These are phyloP conservation scores for Schrenkiella parvula DNA, from an alignment of 345 rosid genomes.

Conservation along the genomic window DNA sequence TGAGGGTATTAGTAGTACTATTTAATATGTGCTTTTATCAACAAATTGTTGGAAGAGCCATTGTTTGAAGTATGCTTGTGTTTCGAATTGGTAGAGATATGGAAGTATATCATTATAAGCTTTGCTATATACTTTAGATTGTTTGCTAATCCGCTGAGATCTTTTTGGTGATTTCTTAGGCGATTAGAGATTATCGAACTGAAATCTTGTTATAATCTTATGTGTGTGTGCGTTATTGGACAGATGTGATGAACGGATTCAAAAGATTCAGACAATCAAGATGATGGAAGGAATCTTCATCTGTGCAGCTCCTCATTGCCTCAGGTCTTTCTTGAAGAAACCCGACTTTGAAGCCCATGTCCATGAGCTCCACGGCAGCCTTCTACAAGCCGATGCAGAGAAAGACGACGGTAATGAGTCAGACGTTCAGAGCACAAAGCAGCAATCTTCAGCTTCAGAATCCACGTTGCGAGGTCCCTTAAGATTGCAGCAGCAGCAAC, in stretches of 20 bases:
- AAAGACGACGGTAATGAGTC: conserved; percentile 73
- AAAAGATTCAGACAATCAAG: conserved; percentile 93
- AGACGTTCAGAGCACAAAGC: conserved; percentile 62
- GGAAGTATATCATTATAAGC: neutral
- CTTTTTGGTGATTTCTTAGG: neutral
- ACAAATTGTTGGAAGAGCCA: neutral
- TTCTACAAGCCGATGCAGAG: conserved; percentile 59
- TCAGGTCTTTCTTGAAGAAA: conserved; percentile 82
- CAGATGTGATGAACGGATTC: conserved; percentile 95
- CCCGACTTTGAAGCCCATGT: conserved; percentile 78
- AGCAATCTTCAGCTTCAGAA: conserved; percentile 61
- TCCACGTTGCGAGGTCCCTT: conserved; percentile 63
- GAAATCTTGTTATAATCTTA: neutral
- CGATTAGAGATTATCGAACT: neutral
- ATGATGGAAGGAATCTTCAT: conserved; percentile 96
- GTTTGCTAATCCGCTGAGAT: neutral
- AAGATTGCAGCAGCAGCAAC: conserved; percentile 53
- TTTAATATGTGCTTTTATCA: neutral
- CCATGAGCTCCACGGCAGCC: conserved; percentile 56
- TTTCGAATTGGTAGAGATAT: neutral
- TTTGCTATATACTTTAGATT: conserved; percentile 3
- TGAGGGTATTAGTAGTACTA: neutral
- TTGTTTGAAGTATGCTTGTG: neutral
- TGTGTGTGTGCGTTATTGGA: neutral
- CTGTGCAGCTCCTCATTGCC: conserved; percentile 99